Percentiles rank a stretch among this genome's conserved stretches.
Conservation (phyloP, 805 yeast species). For the Metschnikowia anglica region DNA sequence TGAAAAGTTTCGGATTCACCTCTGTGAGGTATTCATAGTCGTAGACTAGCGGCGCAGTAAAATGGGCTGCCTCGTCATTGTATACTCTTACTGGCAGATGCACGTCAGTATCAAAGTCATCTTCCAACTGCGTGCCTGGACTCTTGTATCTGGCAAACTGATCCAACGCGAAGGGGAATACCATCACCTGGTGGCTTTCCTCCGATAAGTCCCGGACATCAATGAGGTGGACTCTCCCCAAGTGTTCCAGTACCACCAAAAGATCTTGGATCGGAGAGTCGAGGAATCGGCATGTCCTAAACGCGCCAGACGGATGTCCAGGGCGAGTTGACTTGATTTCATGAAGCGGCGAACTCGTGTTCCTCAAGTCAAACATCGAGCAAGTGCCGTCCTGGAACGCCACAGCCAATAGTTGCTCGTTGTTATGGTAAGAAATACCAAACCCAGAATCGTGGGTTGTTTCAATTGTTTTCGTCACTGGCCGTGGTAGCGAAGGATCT, state of each 20-base stretch:
- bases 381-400: slow-evolving; percentile 87
- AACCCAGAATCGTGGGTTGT: slow-evolving; percentile 78
- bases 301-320: slow-evolving; percentile 59
- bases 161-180: slow-evolving; percentile 55
- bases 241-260: slow-evolving; percentile 76
- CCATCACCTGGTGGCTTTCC: slow-evolving; percentile 54
- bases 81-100: slow-evolving; percentile 15
- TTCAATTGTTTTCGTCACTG: slow-evolving; percentile 41
- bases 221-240: slow-evolving; percentile 80
- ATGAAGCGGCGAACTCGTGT: slow-evolving; percentile 49
- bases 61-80: slow-evolving; percentile 13
- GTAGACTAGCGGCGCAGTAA: slow-evolving; percentile 41
- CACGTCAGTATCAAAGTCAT: slow-evolving; percentile 4
- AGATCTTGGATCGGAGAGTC: slow-evolving; percentile 70
- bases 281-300: slow-evolving; percentile 55
- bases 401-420: slow-evolving; percentile 71
- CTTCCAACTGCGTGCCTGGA: slow-evolving; percentile 6
- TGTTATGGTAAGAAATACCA: slow-evolving; percentile 75
- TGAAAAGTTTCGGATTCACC: slow-evolving; percentile 38
- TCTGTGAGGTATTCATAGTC: slow-evolving; percentile 41
- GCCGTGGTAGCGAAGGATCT: slow-evolving; percentile 39
- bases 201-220: slow-evolving; percentile 64
- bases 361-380: slow-evolving; percentile 73
- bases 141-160: slow-evolving; percentile 34
- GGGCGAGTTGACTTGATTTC: slow-evolving; percentile 60